Percentiles rank a stretch among this genome's conserved stretches.
phyloP scores from a whole-genome alignment of 2,329 filamentous ascomycete species.

The Penicillium sp. region DNA sequence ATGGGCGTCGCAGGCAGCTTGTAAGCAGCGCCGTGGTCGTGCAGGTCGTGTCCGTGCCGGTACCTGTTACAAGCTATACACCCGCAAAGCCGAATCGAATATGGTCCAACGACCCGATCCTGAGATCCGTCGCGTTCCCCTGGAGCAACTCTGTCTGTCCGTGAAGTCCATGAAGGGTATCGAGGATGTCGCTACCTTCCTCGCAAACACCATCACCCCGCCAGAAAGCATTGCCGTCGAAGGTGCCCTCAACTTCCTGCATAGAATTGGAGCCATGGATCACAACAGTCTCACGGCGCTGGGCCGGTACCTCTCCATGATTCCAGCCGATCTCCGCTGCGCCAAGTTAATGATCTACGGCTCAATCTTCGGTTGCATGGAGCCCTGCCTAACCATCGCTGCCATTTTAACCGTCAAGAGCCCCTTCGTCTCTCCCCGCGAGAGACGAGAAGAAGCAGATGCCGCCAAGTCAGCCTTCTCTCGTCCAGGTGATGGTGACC shows the following conservation, averaged over 20 bases:
- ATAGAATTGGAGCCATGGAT: conserved; percentile 85
- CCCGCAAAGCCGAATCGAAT: conserved; percentile 76
- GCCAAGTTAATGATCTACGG: conserved; percentile 96
- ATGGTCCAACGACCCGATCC: conserved; percentile 91
- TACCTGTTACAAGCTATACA: conserved; percentile 94
- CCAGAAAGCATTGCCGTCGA: conserved; percentile 85
- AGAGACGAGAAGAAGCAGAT: conserved; percentile 81
- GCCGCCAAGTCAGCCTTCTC: conserved; percentile 76
- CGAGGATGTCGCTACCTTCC: conserved; percentile 76
- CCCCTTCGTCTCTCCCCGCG: conserved; percentile 82
- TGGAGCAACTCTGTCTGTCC: conserved; percentile 92
- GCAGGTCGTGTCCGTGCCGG: conserved; percentile 91
- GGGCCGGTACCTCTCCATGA: conserved; percentile 90
- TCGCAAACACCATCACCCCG: conserved; percentile 85
- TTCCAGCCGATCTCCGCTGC: conserved; percentile 89
- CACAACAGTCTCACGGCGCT: conserved; percentile 86
- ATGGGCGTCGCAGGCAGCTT: conserved; percentile 92
- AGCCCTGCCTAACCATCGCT: conserved; percentile 85
- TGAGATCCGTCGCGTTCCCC: conserved; percentile 87
- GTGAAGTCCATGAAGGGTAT: conserved; percentile 91
- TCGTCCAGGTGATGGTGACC: conserved; percentile 73
- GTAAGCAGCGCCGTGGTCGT: conserved; percentile 90
- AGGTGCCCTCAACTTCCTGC: conserved; percentile 77
- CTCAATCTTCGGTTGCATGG: conserved; percentile 88
- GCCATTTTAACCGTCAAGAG: conserved; percentile 88